Evolutionary conservation across 1,139 yeast genomes (phyloP).

Genomic region (Suhomyces bribrorum): DNA sequence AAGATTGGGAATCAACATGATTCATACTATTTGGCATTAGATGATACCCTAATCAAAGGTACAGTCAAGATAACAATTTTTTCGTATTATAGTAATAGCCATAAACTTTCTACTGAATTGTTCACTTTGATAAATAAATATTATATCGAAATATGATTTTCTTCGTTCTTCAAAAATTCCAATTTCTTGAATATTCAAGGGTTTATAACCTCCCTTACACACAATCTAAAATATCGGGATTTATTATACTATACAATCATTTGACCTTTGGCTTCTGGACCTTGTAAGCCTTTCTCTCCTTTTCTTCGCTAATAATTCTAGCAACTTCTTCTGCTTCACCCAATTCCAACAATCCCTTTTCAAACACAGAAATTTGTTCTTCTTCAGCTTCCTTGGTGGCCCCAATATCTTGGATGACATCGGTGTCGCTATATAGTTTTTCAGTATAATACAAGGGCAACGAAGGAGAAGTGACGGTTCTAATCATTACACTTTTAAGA

Average conservation of each 20-base stretch:
- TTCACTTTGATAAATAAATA: no score
- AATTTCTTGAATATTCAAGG: no score
- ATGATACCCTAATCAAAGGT: no score
- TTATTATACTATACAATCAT: slow-evolving; percentile 2
- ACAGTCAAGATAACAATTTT: no score
- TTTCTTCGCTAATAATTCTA: slow-evolving; percentile 46
- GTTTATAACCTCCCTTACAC: no score
- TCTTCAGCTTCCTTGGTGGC: slow-evolving; percentile 32
- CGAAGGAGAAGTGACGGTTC: slow-evolving; percentile 73
- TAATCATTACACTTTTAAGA: slow-evolving; percentile 64
- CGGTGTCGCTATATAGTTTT: slow-evolving; percentile 48
- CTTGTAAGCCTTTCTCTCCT: slow-evolving; percentile 18
- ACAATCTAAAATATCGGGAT: background rate
- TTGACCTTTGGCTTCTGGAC: slow-evolving; percentile 9
- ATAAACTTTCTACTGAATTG: no score
- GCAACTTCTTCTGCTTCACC: slow-evolving; percentile 68
- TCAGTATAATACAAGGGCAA: slow-evolving; percentile 79
- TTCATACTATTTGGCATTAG: no score
- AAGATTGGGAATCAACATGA: no score
- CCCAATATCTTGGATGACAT: slow-evolving; percentile 23
- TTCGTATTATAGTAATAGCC: no score
- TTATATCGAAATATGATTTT: no score
- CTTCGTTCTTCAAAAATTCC: no score
- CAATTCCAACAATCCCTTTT: slow-evolving; percentile 77
- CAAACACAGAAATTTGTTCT: slow-evolving; percentile 57